A percentile compares a stretch with the other conserved stretches of the same genome.
These are phyloP conservation scores for Orbilia ellipsospora DNA, from an alignment of 2,329 filamentous ascomycete species.

Conservation along the genomic window DNA sequence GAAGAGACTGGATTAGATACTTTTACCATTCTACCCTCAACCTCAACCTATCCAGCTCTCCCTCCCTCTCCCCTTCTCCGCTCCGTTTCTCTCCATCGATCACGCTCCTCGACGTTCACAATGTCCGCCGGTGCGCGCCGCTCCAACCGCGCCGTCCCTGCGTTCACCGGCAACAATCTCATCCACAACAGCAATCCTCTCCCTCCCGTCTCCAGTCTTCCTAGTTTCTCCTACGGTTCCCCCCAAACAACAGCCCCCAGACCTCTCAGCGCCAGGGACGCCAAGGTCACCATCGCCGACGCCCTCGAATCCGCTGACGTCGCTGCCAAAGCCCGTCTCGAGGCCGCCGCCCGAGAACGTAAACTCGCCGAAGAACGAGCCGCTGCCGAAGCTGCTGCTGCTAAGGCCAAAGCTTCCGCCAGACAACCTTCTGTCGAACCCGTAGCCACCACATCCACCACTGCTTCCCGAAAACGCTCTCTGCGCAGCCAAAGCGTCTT, in stretches of 20 bases:
- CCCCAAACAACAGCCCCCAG: slow-evolving; percentile 34
- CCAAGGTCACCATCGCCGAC: slow-evolving; percentile 37
- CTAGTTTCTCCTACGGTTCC: slow-evolving; percentile 44
- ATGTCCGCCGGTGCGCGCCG: slow-evolving; percentile 35
- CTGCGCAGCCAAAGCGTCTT: slow-evolving; percentile 51
- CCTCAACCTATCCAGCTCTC: background rate
- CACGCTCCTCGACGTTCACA: background rate
- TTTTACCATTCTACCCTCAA: no score
- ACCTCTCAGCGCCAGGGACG: slow-evolving; percentile 34
- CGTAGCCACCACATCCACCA: background rate
- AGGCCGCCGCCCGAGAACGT: slow-evolving; percentile 45
- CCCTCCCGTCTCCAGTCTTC: slow-evolving; percentile 36
- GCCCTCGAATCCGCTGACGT: slow-evolving; percentile 42
- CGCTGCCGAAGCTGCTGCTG: slow-evolving; percentile 21
- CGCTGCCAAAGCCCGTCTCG: slow-evolving; percentile 49
- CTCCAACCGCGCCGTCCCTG: slow-evolving; percentile 42
- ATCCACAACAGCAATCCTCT: slow-evolving; percentile 45
- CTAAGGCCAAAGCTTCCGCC: slow-evolving; percentile 6
- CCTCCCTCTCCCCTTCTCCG: slow-evolving; percentile 4
- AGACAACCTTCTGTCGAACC: slow-evolving; percentile 28
- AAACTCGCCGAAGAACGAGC: slow-evolving; percentile 43
- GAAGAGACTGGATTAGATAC: no score
- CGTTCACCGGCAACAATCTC: slow-evolving; percentile 48
- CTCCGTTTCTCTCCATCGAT: background rate
- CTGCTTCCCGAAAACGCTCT: slow-evolving; percentile 31